phyloP scores from a whole-genome alignment of 768 basidiomycete genomes.

The Tylopilus plumbeoviolaceoides region DNA sequence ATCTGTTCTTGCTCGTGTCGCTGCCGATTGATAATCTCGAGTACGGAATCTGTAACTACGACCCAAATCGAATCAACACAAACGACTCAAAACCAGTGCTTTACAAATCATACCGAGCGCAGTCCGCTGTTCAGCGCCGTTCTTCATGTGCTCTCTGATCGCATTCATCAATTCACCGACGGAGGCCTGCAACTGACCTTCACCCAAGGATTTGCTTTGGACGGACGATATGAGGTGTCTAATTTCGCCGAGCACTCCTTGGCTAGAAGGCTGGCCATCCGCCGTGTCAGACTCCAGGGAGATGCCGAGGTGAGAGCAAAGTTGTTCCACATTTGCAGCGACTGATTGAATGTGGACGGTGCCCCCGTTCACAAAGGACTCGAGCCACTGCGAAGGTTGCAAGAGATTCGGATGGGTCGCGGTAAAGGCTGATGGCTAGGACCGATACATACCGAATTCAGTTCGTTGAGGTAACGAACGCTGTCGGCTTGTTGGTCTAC shows the following conservation, averaged over 20 bases:
- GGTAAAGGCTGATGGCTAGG: not conserved
- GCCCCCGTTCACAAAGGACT: constrained; percentile 75
- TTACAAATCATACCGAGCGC: constrained; percentile 32
- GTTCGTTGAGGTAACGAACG: constrained; percentile 72
- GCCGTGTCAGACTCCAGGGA: constrained; percentile 17
- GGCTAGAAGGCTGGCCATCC: constrained; percentile 7
- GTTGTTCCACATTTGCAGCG: constrained; percentile 53
- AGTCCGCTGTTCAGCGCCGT: constrained; percentile 38
- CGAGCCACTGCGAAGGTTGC: constrained; percentile 59
- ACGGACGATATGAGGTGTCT: constrained; percentile 33
- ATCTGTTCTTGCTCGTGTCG: constrained; percentile 69
- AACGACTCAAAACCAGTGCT: constrained; percentile 5
- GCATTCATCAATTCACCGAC: constrained; percentile 36
- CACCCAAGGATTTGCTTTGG: constrained; percentile 29
- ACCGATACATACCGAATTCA: constrained; percentile 60
- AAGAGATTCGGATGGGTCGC: not conserved
- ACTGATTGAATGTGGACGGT: constrained; percentile 66
- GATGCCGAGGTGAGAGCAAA: constrained; percentile 52
- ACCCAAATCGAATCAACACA: constrained; percentile 8
- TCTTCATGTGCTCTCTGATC: constrained; percentile 39
- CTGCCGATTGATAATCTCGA: constrained; percentile 63
- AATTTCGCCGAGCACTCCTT: constrained; percentile 34
- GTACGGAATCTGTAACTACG: constrained; percentile 54
- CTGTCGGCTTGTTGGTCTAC: constrained; percentile 70
- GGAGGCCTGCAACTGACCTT: constrained; percentile 30